Conservation (phyloP, 768 basidiomycete genomes). For the Kwoniella dendrophila region DNA sequence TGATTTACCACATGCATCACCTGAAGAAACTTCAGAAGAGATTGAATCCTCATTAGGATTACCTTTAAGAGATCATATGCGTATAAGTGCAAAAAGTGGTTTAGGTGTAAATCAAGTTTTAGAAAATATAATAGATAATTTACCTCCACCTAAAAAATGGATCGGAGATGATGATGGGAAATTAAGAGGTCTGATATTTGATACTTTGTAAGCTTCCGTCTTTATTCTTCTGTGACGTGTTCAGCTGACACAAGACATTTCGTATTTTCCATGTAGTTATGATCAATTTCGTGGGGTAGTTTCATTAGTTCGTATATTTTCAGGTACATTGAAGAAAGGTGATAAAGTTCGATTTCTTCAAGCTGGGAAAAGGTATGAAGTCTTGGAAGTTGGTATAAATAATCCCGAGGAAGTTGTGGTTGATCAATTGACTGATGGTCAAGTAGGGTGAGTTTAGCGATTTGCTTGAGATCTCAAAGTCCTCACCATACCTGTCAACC, state of each 20-base stretch:
- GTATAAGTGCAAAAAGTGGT: slow-evolving; percentile 91
- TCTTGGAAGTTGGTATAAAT: slow-evolving; percentile 84
- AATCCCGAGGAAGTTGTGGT: slow-evolving; percentile 85
- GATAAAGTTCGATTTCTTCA: slow-evolving; percentile 85
- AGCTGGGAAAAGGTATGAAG: slow-evolving; percentile 84
- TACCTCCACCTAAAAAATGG: slow-evolving; percentile 93
- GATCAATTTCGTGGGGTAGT: slow-evolving; percentile 96
- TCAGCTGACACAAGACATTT: slow-evolving; percentile 9
- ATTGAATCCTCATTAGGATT: slow-evolving; percentile 82
- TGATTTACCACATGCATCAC: slow-evolving; percentile 86
- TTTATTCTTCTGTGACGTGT: neutral
- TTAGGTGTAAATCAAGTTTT: slow-evolving; percentile 76
- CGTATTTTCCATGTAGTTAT: slow-evolving; percentile 62
- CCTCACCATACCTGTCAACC: neutral
- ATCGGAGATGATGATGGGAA: slow-evolving; percentile 59
- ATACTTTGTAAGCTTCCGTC: slow-evolving; percentile 73
- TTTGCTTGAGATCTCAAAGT: neutral
- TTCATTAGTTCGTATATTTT: slow-evolving; percentile 78
- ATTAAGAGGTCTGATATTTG: slow-evolving; percentile 85
- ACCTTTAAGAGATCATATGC: slow-evolving; percentile 70
- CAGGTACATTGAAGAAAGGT: slow-evolving; percentile 83
- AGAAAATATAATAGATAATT: slow-evolving; percentile 74
- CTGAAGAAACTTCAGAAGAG: slow-evolving; percentile 75
- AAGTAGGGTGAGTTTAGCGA: slow-evolving; percentile 47
- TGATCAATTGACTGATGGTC: slow-evolving; percentile 52